Evolutionary conservation across 2,329 filamentous ascomycete genomes (phyloP).

Genomic region (Hypoxylon sp.): DNA sequence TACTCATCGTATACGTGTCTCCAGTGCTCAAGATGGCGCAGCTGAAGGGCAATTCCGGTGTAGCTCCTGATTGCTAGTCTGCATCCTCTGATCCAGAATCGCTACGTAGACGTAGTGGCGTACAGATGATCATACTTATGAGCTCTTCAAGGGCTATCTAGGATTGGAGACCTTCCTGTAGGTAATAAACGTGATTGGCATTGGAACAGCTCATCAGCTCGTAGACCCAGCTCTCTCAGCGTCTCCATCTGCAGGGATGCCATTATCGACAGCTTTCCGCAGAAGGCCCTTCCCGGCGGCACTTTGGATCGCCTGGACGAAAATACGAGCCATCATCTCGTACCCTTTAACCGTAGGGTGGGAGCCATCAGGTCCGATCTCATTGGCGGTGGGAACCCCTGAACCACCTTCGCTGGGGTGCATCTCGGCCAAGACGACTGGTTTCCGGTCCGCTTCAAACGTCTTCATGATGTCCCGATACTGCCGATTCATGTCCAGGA

Average conservation of each 20-base stretch:
- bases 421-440: constrained; percentile 51
- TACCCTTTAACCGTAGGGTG: constrained; percentile 47
- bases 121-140: not conserved
- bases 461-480: constrained; percentile 44
- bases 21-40: too few species aligned
- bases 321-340: constrained; percentile 44
- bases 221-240: constrained; percentile 28
- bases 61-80: not conserved
- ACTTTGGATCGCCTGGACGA: constrained; percentile 41
- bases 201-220: constrained; percentile 23
- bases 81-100: not conserved
- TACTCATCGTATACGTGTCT: too few species aligned
- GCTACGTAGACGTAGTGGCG: not conserved
- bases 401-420: constrained; percentile 39
- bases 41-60: too few species aligned
- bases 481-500: constrained; percentile 47
- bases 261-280: constrained; percentile 42
- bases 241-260: constrained; percentile 43
- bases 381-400: constrained; percentile 40
- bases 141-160: not conserved
- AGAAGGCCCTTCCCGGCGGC: constrained; percentile 40
- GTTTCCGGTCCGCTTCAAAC: constrained; percentile 42
- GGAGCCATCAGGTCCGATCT: constrained; percentile 48
- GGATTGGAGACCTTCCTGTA: not conserved
- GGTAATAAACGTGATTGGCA: constrained; percentile 5